Evolutionary conservation across 805 yeast genomes (phyloP), one percentile per base, ranked within the genome.

Genomic region (Teunomyces stri): DNA sequence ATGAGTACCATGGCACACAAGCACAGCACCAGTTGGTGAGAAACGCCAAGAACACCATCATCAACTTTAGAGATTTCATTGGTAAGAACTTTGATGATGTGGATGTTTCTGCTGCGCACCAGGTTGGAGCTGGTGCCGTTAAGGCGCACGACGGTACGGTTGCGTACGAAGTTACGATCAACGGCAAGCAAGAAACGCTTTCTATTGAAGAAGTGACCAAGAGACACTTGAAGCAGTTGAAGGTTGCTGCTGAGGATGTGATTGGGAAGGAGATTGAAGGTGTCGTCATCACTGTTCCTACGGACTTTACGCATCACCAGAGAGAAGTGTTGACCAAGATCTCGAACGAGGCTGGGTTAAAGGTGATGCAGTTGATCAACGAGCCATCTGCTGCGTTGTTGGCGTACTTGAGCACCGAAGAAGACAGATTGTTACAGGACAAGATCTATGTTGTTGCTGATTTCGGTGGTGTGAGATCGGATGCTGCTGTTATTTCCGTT

Each of bases 1-100:
- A 94, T 66, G 98, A 94, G 75, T 94, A 89, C 74, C 97, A 94
- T 65, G 99, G 99, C 51, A 86, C 89, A 50, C 98, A 94, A 75
- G 99, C 98, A 49, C 74, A 84, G 59, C 91, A 90, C 48, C 97
- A 94, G 74, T 74, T 92, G 61, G 77, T 94, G 53, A 87, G 99
- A 81, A 89, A 90, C 78, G 84, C 97, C 51, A 73, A 72, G 48
- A 88, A 83, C 76, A 92, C 98, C 28, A 81, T 92, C 53, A 78
- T 87, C 58, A 88, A 88, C 76, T 94, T 94, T 81, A 84, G 99
- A 69, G 99, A 94, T 70, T 89, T 80, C 66, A 76, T 94, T 58
- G 98, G 97, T 50, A 78, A 82, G 60, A 69, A 82, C 34, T 89
- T 80, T 61, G 80, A 75, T 47, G 80, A 87, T 47, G 80, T 89